Base-by-base conservation (phyloP, 2,329 filamentous ascomycete genomes). In the Venturia carpophila region DNA sequence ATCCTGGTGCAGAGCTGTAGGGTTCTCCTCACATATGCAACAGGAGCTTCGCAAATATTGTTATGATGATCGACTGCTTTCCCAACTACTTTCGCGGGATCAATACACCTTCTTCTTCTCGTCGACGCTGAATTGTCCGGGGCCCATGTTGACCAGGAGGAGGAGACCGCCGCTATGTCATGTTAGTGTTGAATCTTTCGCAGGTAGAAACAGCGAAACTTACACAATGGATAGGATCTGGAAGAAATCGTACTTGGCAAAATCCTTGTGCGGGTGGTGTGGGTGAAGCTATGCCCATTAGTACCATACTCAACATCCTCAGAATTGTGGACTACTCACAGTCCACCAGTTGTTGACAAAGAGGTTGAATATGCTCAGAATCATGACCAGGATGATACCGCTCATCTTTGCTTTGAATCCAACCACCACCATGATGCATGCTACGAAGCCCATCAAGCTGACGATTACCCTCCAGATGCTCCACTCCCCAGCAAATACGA, bases 71-170 rank as follows among this genome's bases (percentile, higher is more conserved):
- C 19, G 7, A 1, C 2, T 10, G n/a, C 19, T 47, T 21, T 5
- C 45, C 45, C 21, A 24, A 19, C 5, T 37, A 37, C 21, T 9
- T 9, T n/a, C 30, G 17, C 52, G 37, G 1, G 60, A 47, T 65
- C 84, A 99, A 82, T 99, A 99, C 71, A 99, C 94, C 85, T 99
- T 99, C 87, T 99, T 99, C 90, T 99, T 99, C 86, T 99, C 94
- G 79, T 99, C 94, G 78, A 97, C 93, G 77, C 90, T 96, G 83
- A 97, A 90, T 78, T 96, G 92, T 69, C 94, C 94, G 11, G 94
- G 94, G 68, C 94, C 94, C 85, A 94, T 97, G 86, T 99, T 99
- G 80, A 97, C 92, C 70, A 99, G 86, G 70, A 99, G 87, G 66
- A 99, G 84, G 66, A 99, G 90, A 77, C 94, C 94, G 69, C 94